Percentiles rank a stretch among this genome's conserved stretches.
phyloP scores from a whole-genome alignment of 495 filamentous ascomycete genomes.

The Tuber magnatum region DNA sequence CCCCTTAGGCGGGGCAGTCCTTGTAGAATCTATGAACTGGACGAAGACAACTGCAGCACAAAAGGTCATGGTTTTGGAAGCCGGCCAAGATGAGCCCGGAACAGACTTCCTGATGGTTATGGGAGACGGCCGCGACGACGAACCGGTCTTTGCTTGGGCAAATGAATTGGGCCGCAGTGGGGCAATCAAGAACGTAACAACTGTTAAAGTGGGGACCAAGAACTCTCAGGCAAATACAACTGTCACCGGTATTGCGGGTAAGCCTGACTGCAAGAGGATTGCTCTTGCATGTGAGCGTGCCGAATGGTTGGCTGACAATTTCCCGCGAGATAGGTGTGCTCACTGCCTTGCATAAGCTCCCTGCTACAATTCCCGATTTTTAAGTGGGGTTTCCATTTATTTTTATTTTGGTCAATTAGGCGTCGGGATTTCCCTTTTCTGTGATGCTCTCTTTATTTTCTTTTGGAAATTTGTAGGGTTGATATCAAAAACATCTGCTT shows the following conservation, averaged over 20 bases:
- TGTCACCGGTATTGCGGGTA: constrained; percentile 80
- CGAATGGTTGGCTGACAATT: constrained; percentile 23
- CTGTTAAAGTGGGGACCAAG: constrained; percentile 72
- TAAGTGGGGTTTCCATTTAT: not conserved
- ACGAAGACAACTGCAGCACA: constrained; percentile 76
- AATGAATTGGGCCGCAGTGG: constrained; percentile 57
- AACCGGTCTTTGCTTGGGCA: constrained; percentile 88
- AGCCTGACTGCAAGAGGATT: constrained; percentile 14
- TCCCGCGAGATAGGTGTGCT: constrained; percentile 41
- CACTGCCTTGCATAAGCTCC: constrained; percentile 44
- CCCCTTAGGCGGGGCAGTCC: constrained; percentile 65
- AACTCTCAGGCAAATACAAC: constrained; percentile 83
- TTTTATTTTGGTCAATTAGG: not conserved
- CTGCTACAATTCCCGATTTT: constrained; percentile 26
- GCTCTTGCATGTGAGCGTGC: constrained; percentile 9
- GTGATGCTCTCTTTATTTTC: not conserved
- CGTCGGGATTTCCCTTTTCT: not conserved
- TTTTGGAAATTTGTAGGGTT: not conserved
- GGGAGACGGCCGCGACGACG: constrained; percentile 85
- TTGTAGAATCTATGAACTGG: constrained; percentile 72
- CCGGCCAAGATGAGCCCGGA: constrained; percentile 44
- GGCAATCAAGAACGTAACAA: constrained; percentile 61
- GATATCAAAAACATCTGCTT: not conserved
- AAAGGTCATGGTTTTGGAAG: constrained; percentile 57
- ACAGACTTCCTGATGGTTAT: constrained; percentile 79